A percentile compares a stretch with the other conserved stretches of the same genome.
These are phyloP conservation scores for Colletotrichum navitas DNA, from an alignment of 2,329 filamentous ascomycete genomes.

Conservation along the genomic window DNA sequence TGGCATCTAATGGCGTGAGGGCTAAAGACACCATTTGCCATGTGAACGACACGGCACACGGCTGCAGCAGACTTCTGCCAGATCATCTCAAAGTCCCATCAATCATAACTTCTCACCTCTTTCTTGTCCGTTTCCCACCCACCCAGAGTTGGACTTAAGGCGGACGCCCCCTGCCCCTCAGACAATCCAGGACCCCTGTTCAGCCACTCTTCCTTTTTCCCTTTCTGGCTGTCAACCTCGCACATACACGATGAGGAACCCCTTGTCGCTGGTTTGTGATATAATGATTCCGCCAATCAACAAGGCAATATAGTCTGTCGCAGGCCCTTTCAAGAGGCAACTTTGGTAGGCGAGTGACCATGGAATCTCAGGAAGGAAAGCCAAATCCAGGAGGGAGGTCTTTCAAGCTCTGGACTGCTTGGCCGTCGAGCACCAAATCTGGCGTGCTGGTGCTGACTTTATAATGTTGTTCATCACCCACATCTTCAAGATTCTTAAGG, in stretches of 20 bases:
- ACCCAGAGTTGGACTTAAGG: slow-evolving; percentile 24
- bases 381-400: not conserved
- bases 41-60: not conserved
- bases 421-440: slow-evolving; percentile 22
- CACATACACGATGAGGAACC: slow-evolving; percentile 23
- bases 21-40: not conserved
- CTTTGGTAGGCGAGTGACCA: slow-evolving; percentile 17
- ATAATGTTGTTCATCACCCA: slow-evolving; percentile 23
- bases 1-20: not conserved
- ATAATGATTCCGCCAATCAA: slow-evolving; percentile 40
- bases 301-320: slow-evolving; percentile 17
- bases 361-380: slow-evolving; percentile 22
- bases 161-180: slow-evolving; percentile 6
- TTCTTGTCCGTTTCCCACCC: slow-evolving; percentile 21
- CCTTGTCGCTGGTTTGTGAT: slow-evolving; percentile 28
- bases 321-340: slow-evolving; percentile 20
- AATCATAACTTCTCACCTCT: slow-evolving; percentile 25
- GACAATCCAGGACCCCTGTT: slow-evolving; percentile 21
- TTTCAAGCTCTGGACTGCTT: not conserved
- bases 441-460: not conserved
- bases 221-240: slow-evolving; percentile 30
- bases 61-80: slow-evolving; percentile 31
- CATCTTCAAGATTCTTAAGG: not conserved
- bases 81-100: slow-evolving; percentile 34
- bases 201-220: slow-evolving; percentile 5